Percentiles rank a stretch among this genome's conserved stretches.
Evolutionary conservation across 2,329 filamentous ascomycete species (phyloP).

Genomic region (Aureobasidium sp.): DNA sequence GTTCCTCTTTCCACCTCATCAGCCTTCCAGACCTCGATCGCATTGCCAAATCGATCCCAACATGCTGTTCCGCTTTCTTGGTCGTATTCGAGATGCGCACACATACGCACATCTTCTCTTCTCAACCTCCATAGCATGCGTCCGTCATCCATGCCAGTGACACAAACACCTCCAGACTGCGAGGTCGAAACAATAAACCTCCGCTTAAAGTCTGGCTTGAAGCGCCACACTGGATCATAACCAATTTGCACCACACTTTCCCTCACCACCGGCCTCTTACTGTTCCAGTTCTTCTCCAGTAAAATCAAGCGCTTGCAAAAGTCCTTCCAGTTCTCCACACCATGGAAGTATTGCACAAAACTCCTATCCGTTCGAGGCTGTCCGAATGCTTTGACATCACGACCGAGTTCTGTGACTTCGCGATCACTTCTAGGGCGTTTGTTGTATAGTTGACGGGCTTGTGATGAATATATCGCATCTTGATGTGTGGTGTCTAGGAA

Average conservation of each 20-base stretch:
- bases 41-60: constrained; percentile 40
- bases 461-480: constrained; percentile 35
- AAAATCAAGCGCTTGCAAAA: constrained; percentile 37
- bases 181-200: constrained; percentile 41
- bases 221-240: constrained; percentile 39
- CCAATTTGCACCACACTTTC: constrained; percentile 38
- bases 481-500: constrained; percentile 39
- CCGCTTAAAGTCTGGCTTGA: constrained; percentile 41
- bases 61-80: constrained; percentile 38
- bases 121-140: constrained; percentile 32
- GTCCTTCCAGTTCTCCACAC: constrained; percentile 37
- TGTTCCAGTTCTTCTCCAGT: constrained; percentile 35
- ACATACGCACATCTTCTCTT: constrained; percentile 33
- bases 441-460: constrained; percentile 26
- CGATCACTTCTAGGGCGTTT: background rate
- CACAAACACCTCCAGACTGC: constrained; percentile 39
- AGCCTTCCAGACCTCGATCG: constrained; percentile 41
- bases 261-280: constrained; percentile 28
- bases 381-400: constrained; percentile 29
- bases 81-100: constrained; percentile 41
- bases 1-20: constrained; percentile 32
- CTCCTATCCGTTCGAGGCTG: constrained; percentile 12
- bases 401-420: constrained; percentile 19
- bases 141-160: constrained; percentile 42
- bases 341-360: constrained; percentile 32